These are phyloP conservation scores for Moniliella sp. DNA, from an alignment of 1,284 basidiomycete genomes.

Conservation along the genomic window DNA sequence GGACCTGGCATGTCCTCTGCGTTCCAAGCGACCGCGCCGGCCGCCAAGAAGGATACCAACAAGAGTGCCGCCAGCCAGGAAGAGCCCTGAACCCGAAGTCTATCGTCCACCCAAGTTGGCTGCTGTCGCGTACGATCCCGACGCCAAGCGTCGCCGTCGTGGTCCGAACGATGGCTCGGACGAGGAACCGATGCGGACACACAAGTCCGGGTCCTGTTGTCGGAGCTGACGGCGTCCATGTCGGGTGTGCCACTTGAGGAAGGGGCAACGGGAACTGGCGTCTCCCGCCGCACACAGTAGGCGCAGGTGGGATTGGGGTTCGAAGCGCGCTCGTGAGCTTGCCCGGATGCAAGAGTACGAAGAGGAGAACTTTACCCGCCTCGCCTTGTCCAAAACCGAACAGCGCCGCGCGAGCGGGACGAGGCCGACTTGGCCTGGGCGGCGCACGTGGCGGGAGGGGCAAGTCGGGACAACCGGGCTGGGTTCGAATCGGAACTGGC, in stretches of 20 bases:
- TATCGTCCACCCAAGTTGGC: slow-evolving; percentile 82
- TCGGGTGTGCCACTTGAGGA: slow-evolving; percentile 28
- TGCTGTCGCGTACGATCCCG: slow-evolving; percentile 61
- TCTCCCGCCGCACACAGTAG: slow-evolving; percentile 9
- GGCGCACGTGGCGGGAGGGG: slow-evolving; percentile 11
- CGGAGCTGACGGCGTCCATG: slow-evolving; percentile 22
- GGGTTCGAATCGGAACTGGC: neutral
- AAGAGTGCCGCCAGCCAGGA: slow-evolving; percentile 7
- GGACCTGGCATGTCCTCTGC: slow-evolving; percentile 52
- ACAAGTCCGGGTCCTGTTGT: slow-evolving; percentile 18
- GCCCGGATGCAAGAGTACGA: slow-evolving; percentile 71
- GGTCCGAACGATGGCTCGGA: slow-evolving; percentile 31
- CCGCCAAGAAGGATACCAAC: slow-evolving; percentile 29
- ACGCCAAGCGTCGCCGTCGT: slow-evolving; percentile 34
- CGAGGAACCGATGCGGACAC: neutral
- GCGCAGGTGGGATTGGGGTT: slow-evolving; percentile 1
- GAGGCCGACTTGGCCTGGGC: slow-evolving; percentile 82
- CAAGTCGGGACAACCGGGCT: neutral
- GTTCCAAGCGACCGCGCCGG: slow-evolving; percentile 25
- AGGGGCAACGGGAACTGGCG: slow-evolving; percentile 21
- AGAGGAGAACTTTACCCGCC: slow-evolving; percentile 79
- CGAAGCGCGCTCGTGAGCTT: slow-evolving; percentile 50
- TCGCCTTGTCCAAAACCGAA: slow-evolving; percentile 79
- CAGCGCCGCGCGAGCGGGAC: slow-evolving; percentile 55
- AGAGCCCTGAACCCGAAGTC: slow-evolving; percentile 44